These are phyloP conservation scores for Hippophae rhamnoides DNA, from an alignment of 306 rosid genomes.

Conservation along the genomic window DNA sequence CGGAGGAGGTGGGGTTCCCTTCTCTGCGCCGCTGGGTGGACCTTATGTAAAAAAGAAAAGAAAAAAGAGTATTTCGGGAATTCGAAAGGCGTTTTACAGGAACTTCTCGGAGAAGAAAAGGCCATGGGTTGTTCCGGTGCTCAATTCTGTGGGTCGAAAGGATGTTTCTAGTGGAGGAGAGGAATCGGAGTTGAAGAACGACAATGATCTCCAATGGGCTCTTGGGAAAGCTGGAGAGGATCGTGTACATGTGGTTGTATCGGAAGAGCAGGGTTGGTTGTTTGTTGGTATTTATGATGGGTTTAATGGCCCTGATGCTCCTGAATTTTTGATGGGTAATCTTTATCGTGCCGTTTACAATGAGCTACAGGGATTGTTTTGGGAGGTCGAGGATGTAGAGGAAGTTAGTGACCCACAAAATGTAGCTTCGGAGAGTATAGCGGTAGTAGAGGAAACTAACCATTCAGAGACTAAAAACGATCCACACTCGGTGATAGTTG, in stretches of 20 bases:
- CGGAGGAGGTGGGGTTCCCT: slow-evolving; percentile 36
- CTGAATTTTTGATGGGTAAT: slow-evolving; percentile 76
- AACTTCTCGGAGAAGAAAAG: slow-evolving; percentile 67
- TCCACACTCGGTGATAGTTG: slow-evolving; percentile 4
- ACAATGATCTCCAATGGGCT: slow-evolving; percentile 80
- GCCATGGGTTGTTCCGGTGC: slow-evolving; percentile 90
- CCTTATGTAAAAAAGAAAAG: slow-evolving; percentile 43
- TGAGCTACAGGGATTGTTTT: slow-evolving; percentile 84
- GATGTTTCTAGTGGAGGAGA: slow-evolving; percentile 38
- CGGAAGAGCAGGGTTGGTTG: slow-evolving; percentile 88
- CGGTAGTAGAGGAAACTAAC: slow-evolving; percentile 17
- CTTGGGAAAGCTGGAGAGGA: slow-evolving; percentile 91
- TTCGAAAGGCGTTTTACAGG: slow-evolving; percentile 59
- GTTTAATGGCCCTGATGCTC: slow-evolving; percentile 85
- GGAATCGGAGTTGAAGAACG: slow-evolving; percentile 30
- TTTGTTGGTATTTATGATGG: slow-evolving; percentile 90
- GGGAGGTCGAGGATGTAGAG: slow-evolving; percentile 47
- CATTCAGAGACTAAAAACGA: slow-evolving; percentile 19
- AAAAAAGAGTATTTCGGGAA: slow-evolving; percentile 60
- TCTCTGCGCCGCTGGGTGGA: slow-evolving; percentile 85
- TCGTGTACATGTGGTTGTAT: slow-evolving; percentile 80
- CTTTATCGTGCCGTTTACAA: slow-evolving; percentile 69
- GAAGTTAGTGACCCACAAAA: slow-evolving; percentile 23
- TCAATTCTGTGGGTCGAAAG: slow-evolving; percentile 61
- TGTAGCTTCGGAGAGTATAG: slow-evolving; percentile 24